Evolutionary conservation across 164 flowering plant species (phyloP), one percentile per base, ranked within the genome.

Genomic region (Magnolia kwangsiensis): DNA sequence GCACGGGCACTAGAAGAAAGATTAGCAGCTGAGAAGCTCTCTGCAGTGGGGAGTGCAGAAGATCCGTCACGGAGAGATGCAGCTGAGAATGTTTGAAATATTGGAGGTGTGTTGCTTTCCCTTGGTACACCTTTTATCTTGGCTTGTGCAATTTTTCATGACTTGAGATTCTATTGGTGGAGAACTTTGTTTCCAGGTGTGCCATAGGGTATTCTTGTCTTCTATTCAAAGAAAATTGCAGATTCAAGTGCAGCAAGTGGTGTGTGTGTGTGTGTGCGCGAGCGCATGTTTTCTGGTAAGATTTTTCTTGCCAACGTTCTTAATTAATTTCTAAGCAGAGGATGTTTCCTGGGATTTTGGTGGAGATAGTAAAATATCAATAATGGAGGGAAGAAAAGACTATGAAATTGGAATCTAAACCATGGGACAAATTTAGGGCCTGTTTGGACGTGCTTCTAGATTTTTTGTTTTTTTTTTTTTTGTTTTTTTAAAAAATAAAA

Each of bases 1-100:
- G 96, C 96, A 23, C 90, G 96, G 37, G 98, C 99, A 16, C 83
- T 95, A 31, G 98, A 95, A 84, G 98, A 95, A 84, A 89, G 98
- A 81, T 82, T 95, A 79, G 97, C 97, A 51, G 81, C 90, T 16
- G 97, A 91, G 82, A 82, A 83, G 73, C 72, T 87, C 78, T 81
- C 84, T 61, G 79, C 86, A 37, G 81, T 76, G 67, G 80, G 69
- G 50, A 79, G 78, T 65, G 64, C 85, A 29, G 88, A 90, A 74
- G 90, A 90, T 20, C 78, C 84, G 3, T 51, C 81, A 58, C 76
- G 61, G 67, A 82, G 65, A 76, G 94, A 90, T 83, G 89, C 87
- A 23, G 67, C 82, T 0, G 94, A 88, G 71, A 88, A 83, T 81
- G 98, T 92, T 13, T 91, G 82, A 88, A 51, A 27, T 24, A 66